These are phyloP conservation scores for Tubosaeta sp. DNA, from an alignment of 768 basidiomycete genomes.

Conservation along the genomic window DNA sequence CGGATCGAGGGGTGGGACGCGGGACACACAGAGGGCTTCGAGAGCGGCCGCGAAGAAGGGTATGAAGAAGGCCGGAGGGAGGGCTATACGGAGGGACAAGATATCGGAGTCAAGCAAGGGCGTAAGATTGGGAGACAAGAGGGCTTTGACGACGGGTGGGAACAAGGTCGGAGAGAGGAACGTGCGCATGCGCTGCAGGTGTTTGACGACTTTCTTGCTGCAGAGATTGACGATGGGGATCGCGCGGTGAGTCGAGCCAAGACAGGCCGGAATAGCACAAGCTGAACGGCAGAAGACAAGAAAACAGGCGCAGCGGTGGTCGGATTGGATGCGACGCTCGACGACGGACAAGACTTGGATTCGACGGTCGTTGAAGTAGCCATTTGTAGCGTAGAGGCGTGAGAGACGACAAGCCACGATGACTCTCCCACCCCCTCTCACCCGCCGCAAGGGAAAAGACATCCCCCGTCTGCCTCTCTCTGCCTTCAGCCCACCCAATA, in stretches of 20 bases:
- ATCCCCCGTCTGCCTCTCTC: slow-evolving; percentile 72
- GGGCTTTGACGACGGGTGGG: slow-evolving; percentile 33
- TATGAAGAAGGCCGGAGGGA: slow-evolving; percentile 37
- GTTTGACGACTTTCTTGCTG: slow-evolving; percentile 52
- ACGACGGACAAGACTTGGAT: slow-evolving; percentile 18
- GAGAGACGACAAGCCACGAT: background rate
- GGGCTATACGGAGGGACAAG: slow-evolving; percentile 36
- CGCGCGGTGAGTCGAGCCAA: slow-evolving; percentile 19
- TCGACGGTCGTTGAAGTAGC: slow-evolving; percentile 16
- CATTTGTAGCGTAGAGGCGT: slow-evolving; percentile 1
- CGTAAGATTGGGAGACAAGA: slow-evolving; percentile 27
- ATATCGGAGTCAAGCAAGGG: slow-evolving; percentile 34
- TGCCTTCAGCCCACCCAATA: slow-evolving; percentile 69
- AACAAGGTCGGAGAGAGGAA: slow-evolving; percentile 45
- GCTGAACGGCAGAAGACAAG: slow-evolving; percentile 21
- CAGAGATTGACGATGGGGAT: slow-evolving; percentile 36
- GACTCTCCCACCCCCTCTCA: background rate
- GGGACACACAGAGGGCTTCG: slow-evolving; percentile 45
- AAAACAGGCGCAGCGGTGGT: slow-evolving; percentile 24
- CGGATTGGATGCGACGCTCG: slow-evolving; percentile 25
- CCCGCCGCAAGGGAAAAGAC: slow-evolving; percentile 60
- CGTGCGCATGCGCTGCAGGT: slow-evolving; percentile 50
- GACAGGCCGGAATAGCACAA: background rate
- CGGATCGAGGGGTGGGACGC: slow-evolving; percentile 41
- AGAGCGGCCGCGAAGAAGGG: slow-evolving; percentile 43